Evolutionary conservation across 1,284 basidiomycete species (phyloP), one percentile per base, ranked within the genome.

Genomic region (Hypsizygus ulmarius): DNA sequence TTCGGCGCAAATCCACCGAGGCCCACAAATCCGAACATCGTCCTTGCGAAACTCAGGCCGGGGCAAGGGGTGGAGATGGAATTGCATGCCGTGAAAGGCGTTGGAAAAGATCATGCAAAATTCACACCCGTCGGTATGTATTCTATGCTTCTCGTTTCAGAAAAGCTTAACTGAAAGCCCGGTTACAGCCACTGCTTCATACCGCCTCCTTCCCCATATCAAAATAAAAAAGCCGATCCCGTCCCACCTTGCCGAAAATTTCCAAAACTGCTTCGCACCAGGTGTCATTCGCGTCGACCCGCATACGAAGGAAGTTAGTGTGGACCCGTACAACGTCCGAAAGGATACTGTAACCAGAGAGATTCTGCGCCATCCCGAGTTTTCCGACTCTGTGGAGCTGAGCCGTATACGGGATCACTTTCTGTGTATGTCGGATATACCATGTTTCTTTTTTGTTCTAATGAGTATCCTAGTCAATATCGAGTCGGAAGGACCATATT

Each of bases 61-160:
- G 96, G 95, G 3, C 90, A 95, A 64, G 75, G 78, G 40, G 74
- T 97, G 35, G 77, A 89, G 29, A 80, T 95, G 69, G 92, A 97
- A 64, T 64, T 97, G 51, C 95, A 99, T 64, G 95, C 93, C 39
- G 77, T 95, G 51, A 98, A 98, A 64, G 92, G 94, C 5, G 82
- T 93, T n/a, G 95, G 93, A 15, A 93, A 91, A 60, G 93, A 96
- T 59, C 97, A 99, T 63, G 94, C 97, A 35, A 99, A 99, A 65
- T 99, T 91, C 68, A 93, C 84, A 48, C 93, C 97, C n/a, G 97
- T 99, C 43, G 92, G 91, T 91, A 56, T 54, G 90, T 74, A 5
- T 14, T 36, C 18, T 16, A 4, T 7, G 3, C 21, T 8, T 9
- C 5, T 15, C 14, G 8, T 43, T 11, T 45, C 21, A 43, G 16